Evolutionary conservation across 208 protist genomes (phyloP), one percentile per base, ranked within the genome.

Genomic region (Sergeia podlipaevii): DNA sequence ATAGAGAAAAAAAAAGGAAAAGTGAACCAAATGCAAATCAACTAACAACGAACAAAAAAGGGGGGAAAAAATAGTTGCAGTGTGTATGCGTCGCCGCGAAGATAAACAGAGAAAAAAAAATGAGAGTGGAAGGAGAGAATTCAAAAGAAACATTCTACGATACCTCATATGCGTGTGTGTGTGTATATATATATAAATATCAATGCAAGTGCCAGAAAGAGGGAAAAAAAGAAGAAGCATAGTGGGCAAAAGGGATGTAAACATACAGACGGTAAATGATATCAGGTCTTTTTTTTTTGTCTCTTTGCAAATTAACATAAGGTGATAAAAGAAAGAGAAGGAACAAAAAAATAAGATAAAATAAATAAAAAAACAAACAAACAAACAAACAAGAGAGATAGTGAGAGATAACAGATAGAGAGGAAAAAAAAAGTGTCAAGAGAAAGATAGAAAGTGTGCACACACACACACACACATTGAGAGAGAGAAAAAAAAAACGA

Each of bases 311-410:
- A 47, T 36, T 28, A 43, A 43, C 53, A n/a, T 29, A 24, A 49
- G 30, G 53, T 24, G 37, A 44, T 43, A 52, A 54, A 49, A 54
- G 17, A 58, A 27, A 21, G 27, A 65, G 20, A 43, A 56, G 5
- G 37, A 53, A 17, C 23, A 48, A 53, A 67, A n/a, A n/a, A 49
- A 18, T 18, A 39, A 65, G 41, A 41, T 26, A 30, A 32, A 61
- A 51, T 42, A 54, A 23, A 6, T 42, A 54, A 54, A 37, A 33
- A 49, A 60, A 67, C 51, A 37, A 36, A 55, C 27, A 60, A 30
- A 27, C 43, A 33, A 20, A 59, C 34, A 45, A 8, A 48, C 33
- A 47, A 20, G 56, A 24, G 15, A 41, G 53, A 46, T 20, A 59
- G 44, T 34, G 54, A 30, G 48, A 44, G 45, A 47, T 41, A 29